Evolutionary conservation across 768 basidiomycete genomes (phyloP).

Genomic region (Boletus rufocinnamomeus): DNA sequence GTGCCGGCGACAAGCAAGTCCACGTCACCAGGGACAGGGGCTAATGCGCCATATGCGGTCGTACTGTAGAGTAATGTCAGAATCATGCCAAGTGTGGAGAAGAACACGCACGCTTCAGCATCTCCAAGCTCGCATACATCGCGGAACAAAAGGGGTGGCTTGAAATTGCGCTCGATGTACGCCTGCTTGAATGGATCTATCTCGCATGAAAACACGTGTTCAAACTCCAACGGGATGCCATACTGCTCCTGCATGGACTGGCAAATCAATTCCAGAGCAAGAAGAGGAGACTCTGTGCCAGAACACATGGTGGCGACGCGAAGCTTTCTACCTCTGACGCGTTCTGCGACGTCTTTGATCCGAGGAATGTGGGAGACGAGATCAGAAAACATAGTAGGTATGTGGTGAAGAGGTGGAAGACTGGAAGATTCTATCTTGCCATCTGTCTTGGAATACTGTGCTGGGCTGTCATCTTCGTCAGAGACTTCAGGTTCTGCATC

Average conservation of each 20-base stretch:
- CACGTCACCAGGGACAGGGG: conserved; percentile 84
- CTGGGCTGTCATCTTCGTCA: conserved; percentile 35
- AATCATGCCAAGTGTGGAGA: neutral
- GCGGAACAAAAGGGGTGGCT: conserved; percentile 87
- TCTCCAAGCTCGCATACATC: conserved; percentile 91
- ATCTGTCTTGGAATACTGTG: conserved; percentile 39
- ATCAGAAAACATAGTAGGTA: conserved; percentile 75
- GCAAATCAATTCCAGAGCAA: conserved; percentile 84
- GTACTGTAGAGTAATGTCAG: conserved; percentile 49
- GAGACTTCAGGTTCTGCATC: conserved; percentile 37
- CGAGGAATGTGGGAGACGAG: conserved; percentile 65
- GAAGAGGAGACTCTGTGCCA: conserved; percentile 91
- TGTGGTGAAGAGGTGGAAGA: conserved; percentile 75
- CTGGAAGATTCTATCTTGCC: conserved; percentile 53
- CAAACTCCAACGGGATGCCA: conserved; percentile 63
- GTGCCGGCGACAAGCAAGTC: conserved; percentile 93
- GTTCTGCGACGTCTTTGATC: conserved; percentile 66
- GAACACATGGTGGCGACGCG: conserved; percentile 98
- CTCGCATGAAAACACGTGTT: conserved; percentile 96
- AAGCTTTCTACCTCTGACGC: conserved; percentile 75
- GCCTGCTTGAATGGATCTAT: conserved; percentile 98
- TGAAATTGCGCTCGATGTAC: conserved; percentile 95
- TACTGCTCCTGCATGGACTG: conserved; percentile 72
- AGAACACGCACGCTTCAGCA: conserved; percentile 63
- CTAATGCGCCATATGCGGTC: conserved; percentile 89